Evolutionary conservation across 2,329 filamentous ascomycete genomes (phyloP).

Genomic region (Colletotrichum costaricense): DNA sequence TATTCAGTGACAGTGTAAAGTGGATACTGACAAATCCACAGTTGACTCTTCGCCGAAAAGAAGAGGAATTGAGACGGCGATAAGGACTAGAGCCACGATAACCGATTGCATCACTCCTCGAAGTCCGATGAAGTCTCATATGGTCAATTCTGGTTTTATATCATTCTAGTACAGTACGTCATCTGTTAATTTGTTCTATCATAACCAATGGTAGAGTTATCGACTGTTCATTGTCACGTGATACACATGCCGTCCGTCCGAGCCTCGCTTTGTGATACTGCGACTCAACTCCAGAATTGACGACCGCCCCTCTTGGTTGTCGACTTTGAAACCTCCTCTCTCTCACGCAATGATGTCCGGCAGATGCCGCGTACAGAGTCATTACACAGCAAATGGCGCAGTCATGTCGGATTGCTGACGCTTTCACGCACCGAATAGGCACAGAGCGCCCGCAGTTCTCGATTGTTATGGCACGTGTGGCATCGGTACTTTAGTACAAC

Average conservation of each 20-base stretch:
- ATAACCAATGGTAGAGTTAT: neutral
- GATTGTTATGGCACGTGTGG: neutral
- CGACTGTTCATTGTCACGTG: neutral
- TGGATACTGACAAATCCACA: conserved; percentile 26
- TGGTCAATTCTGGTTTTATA: neutral
- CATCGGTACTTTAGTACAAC: conserved; percentile 21
- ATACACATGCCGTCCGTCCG: neutral
- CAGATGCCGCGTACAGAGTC: too few relatives aligned
- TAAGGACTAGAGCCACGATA: neutral
- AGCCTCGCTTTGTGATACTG: neutral
- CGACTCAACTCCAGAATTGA: neutral
- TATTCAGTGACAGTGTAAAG: neutral
- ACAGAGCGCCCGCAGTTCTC: neutral
- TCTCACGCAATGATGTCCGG: neutral
- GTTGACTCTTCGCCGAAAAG: conserved; percentile 29
- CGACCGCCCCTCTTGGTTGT: neutral
- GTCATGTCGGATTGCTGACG: neutral
- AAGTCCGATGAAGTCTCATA: neutral
- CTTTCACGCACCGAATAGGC: neutral
- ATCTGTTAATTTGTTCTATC: neutral
- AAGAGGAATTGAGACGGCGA: neutral
- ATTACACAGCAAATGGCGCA: too few relatives aligned
- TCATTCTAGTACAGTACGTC: neutral
- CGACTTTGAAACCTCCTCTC: neutral
- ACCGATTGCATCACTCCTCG: neutral